Evolutionary conservation across 2,329 filamentous ascomycete genomes (phyloP).

Genomic region (Ophiostoma himal-ulmi): DNA sequence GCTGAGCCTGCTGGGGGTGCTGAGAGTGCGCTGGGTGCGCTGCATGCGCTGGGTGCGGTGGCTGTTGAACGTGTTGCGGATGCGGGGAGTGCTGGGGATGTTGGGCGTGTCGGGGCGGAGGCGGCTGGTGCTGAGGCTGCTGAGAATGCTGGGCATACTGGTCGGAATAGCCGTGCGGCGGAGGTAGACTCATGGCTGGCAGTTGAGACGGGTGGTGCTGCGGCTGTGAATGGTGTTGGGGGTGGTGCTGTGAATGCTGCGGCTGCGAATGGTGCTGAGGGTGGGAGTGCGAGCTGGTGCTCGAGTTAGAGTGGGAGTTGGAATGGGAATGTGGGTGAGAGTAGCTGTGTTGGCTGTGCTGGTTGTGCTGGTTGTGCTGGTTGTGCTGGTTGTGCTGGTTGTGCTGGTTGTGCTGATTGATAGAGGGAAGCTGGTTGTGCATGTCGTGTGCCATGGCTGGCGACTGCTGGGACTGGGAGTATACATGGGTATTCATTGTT

Average conservation of each 20-base stretch:
- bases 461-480: slow-evolving; percentile 23
- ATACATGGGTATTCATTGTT: slow-evolving; percentile 24
- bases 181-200: slow-evolving; percentile 23
- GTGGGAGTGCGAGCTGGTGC: slow-evolving; percentile 8
- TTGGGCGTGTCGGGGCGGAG: not conserved
- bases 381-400: not conserved
- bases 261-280: not conserved
- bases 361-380: not conserved
- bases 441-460: slow-evolving; percentile 22
- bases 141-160: slow-evolving; percentile 18
- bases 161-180: slow-evolving; percentile 23
- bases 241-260: slow-evolving; percentile 1
- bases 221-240: not conserved
- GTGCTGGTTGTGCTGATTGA: slow-evolving; percentile 17
- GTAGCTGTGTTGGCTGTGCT: not conserved
- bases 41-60: not conserved
- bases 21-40: not conserved
- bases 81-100: not conserved
- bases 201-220: slow-evolving; percentile 18
- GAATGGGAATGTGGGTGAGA: not conserved
- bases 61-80: not conserved
- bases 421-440: slow-evolving; percentile 1
- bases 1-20: not conserved
- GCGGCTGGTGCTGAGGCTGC: slow-evolving; percentile 13
- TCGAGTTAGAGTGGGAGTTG: slow-evolving; percentile 3